phyloP scores from a whole-genome alignment of 2,329 filamentous ascomycete genomes.

The Nemania sp. region DNA sequence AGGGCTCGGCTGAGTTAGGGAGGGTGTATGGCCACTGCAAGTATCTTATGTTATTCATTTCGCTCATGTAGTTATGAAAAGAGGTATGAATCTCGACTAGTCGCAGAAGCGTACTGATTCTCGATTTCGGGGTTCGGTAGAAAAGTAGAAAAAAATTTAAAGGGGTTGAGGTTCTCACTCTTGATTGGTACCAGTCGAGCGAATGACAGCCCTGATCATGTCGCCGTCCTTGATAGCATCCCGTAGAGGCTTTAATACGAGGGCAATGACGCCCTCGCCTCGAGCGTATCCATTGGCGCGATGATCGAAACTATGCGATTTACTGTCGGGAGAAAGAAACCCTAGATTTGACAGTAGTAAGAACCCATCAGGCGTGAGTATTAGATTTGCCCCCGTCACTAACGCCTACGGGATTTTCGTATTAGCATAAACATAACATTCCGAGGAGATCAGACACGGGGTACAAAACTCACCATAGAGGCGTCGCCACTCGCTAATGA shows the following conservation, averaged over 20 bases:
- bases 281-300: constrained; percentile 45
- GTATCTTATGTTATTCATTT: not conserved
- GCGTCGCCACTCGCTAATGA: constrained; percentile 34
- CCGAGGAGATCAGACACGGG: not conserved
- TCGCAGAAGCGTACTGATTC: not conserved
- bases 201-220: constrained; percentile 45
- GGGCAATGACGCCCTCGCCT: constrained; percentile 55
- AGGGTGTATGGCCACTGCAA: constrained; percentile 33
- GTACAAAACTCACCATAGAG: constrained; percentile 29
- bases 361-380: constrained; percentile 38
- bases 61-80: not conserved
- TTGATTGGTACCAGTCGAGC: constrained; percentile 38
- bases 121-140: not conserved
- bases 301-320: constrained; percentile 38
- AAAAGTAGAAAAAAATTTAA: not conserved
- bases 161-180: constrained; percentile 22
- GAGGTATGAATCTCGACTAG: not conserved
- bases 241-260: constrained; percentile 56
- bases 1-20: constrained; percentile 37
- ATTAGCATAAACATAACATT: not conserved
- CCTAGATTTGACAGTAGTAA: constrained; percentile 39
- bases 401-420: constrained; percentile 34
- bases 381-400: constrained; percentile 42
- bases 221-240: constrained; percentile 50
- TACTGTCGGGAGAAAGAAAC: constrained; percentile 46